These are phyloP conservation scores for Endocalyx cinctus DNA, from an alignment of 2,329 filamentous ascomycete genomes.

Conservation along the genomic window DNA sequence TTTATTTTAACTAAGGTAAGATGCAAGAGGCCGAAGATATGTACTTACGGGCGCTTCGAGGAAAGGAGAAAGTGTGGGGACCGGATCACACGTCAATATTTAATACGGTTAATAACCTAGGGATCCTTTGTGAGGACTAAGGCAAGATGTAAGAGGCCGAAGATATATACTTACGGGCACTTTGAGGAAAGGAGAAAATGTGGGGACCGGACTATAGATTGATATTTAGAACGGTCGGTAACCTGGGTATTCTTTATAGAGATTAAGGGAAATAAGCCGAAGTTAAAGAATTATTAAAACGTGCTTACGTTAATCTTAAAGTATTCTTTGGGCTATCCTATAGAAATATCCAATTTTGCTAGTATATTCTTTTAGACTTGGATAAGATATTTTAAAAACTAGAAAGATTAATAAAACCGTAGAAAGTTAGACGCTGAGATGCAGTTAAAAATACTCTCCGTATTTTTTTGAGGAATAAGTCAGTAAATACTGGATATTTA, in stretches of 20 bases:
- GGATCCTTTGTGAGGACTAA: constrained; percentile 2
- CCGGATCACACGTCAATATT: constrained; percentile 6
- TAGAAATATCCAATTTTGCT: neutral
- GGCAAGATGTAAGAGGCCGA: constrained; percentile 7
- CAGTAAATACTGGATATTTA: neutral
- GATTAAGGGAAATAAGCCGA: neutral
- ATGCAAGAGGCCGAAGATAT: constrained; percentile 5
- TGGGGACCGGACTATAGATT: too few relatives aligned
- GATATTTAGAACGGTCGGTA: too few relatives aligned
- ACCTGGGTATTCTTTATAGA: neutral
- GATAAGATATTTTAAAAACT: neutral
- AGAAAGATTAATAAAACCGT: neutral
- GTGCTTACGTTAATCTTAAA: neutral
- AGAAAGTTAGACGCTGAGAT: neutral
- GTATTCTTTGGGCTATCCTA: neutral
- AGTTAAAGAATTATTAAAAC: neutral
- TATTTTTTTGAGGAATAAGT: neutral
- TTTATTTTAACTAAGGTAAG: constrained; percentile 6
- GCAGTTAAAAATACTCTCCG: neutral
- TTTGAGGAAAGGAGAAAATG: too few relatives aligned
- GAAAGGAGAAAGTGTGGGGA: constrained; percentile 1
- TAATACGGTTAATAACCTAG: constrained; percentile 4
- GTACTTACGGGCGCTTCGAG: constrained; percentile 5
- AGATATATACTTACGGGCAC: too few relatives aligned
- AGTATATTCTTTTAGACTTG: neutral